Evolutionary conservation across 441 rosid species (phyloP), one percentile per base, ranked within the genome.

Genomic region (Populus tomentosa): DNA sequence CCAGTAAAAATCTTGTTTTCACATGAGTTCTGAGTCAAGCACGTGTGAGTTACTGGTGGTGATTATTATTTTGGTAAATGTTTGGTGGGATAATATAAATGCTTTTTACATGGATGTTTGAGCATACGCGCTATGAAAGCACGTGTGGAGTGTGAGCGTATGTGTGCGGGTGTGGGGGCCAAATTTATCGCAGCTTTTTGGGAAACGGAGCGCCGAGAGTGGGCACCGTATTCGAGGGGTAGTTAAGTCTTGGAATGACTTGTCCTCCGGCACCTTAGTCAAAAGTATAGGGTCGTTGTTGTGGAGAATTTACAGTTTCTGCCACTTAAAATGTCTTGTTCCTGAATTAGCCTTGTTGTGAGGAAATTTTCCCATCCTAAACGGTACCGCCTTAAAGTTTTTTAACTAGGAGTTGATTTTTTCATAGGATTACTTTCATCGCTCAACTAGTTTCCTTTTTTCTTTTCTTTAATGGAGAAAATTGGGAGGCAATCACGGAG

Each of bases 141-240:
- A 46, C 53, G 53, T 14, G 53, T 13, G 6, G 5, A 13, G 16
- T 46, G 53, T 13, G 53, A 13, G 13, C 28, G 56, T 8, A 26
- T 23, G 71, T 75, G 6, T 6, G 36, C 5, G 24, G 28, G 5
- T 21, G 26, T 21, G 13, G 2, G 36, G 14, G n/a, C 9, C 7
- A 5, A 4, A 6, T 33, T 67, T 3, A 63, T 70, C 18, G 81
- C 65, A 50, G 70, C 75, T 8, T 35, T 36, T 70, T 13, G 46
- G 59, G 14, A 28, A 73, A 73, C 59, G 76, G 21, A 38, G 63
- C 82, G 75, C 81, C 80, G 83, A 82, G 78, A 67, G 67, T 74
- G 63, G 79, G 80, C 81, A 69, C 3, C 81, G 81, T 75, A 67
- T 40, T 2, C 13, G 20, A 18, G 14, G 38, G 65, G 32, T 74